A percentile compares a stretch with the other conserved stretches of the same genome.
Conservation (phyloP, 768 basidiomycete genomes). For the Suillus plorans region DNA sequence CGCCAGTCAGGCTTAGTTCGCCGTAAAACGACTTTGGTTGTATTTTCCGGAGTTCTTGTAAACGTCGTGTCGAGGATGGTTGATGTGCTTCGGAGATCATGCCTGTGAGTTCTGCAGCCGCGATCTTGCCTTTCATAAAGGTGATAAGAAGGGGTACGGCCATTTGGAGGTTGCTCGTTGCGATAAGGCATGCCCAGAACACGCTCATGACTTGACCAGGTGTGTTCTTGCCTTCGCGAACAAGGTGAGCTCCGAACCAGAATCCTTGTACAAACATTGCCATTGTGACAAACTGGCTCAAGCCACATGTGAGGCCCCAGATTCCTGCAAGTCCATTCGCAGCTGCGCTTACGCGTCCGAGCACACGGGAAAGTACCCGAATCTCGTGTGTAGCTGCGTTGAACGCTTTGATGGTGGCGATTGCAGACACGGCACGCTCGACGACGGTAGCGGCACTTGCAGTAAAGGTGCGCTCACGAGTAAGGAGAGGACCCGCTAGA, state of each 20-base stretch:
- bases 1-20: constrained; percentile 60
- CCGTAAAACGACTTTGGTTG: constrained; percentile 63
- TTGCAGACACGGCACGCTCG: constrained; percentile 73
- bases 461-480: constrained; percentile 62
- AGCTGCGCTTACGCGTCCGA: constrained; percentile 43
- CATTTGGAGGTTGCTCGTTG: constrained; percentile 84
- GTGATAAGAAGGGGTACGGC: constrained; percentile 79
- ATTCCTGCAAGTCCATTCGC: constrained; percentile 59
- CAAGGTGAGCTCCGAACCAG: constrained; percentile 91
- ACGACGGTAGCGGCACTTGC: constrained; percentile 76
- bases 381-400: constrained; percentile 67
- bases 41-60: constrained; percentile 56
- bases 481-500: constrained; percentile 65
- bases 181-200: constrained; percentile 96
- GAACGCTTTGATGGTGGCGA: constrained; percentile 91
- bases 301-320: constrained; percentile 72
- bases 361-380: constrained; percentile 45
- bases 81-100: constrained; percentile 14
- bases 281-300: constrained; percentile 81
- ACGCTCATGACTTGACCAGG: constrained; percentile 91
- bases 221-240: constrained; percentile 67
- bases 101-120: constrained; percentile 27
- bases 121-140: constrained; percentile 62
- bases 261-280: constrained; percentile 96
- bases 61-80: constrained; percentile 11